Percentiles rank a stretch among this genome's conserved stretches.
phyloP scores from a whole-genome alignment of 805 yeast species.

The Lipomyces kockii region DNA sequence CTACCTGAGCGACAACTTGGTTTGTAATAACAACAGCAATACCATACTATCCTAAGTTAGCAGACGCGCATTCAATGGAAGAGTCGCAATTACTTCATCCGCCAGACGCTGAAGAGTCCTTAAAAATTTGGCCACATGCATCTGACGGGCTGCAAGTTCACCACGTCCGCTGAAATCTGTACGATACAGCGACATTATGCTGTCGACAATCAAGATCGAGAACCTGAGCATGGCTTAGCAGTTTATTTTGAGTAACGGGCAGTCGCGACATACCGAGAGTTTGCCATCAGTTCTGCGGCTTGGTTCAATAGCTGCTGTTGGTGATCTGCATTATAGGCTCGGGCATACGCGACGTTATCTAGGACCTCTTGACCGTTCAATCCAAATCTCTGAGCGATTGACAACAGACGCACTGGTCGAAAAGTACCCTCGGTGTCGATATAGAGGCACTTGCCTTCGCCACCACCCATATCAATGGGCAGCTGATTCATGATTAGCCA shows the following conservation, averaged over 20 bases:
- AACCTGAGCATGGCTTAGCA: slow-evolving; percentile 47
- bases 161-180: slow-evolving; percentile 96
- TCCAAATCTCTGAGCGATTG: slow-evolving; percentile 90
- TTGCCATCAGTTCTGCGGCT: slow-evolving; percentile 96
- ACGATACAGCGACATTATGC: slow-evolving; percentile 94
- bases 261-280: slow-evolving; percentile 57
- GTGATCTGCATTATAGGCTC: slow-evolving; percentile 97
- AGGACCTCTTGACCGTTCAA: slow-evolving; percentile 91
- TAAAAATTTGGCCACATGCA: slow-evolving; percentile 91
- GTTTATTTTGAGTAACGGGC: not conserved
- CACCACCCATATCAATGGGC: slow-evolving; percentile 97
- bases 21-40: slow-evolving; percentile 94
- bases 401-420: slow-evolving; percentile 85
- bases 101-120: slow-evolving; percentile 89
- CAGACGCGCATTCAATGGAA: not conserved
- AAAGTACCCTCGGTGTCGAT: slow-evolving; percentile 98
- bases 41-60: slow-evolving; percentile 58
- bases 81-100: slow-evolving; percentile 58
- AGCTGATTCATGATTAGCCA: slow-evolving; percentile 45
- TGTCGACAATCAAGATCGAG: slow-evolving; percentile 89
- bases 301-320: slow-evolving; percentile 82
- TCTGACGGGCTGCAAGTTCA: slow-evolving; percentile 91
- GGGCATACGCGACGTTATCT: slow-evolving; percentile 95
- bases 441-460: slow-evolving; percentile 95
- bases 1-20: slow-evolving; percentile 98